phyloP scores from a whole-genome alignment of 176 grass and related monocot genomes.

The Chloris gayana region DNA sequence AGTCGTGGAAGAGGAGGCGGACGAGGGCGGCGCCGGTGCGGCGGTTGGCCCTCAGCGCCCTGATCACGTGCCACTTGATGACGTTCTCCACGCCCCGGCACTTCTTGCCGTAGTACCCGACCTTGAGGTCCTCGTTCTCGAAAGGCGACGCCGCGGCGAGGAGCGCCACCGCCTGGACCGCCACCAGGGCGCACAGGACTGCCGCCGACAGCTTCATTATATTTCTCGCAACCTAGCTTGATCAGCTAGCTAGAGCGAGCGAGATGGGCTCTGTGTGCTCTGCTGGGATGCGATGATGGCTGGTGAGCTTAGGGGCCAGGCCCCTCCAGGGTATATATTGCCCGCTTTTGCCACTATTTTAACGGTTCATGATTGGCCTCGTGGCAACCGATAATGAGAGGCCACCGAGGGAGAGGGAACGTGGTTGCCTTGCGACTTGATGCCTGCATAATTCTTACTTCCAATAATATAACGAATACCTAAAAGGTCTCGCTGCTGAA shows the following conservation, averaged over 20 bases:
- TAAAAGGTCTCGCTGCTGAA: neutral
- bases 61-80: conserved; percentile 37
- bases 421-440: neutral
- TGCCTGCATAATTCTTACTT: neutral
- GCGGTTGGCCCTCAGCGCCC: conserved; percentile 46
- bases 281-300: neutral
- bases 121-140: conserved; percentile 11
- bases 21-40: conserved; percentile 53
- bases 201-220: conserved; percentile 48
- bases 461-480: neutral
- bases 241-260: neutral
- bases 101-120: conserved; percentile 52
- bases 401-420: neutral
- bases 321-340: conserved; percentile 37
- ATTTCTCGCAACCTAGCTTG: neutral
- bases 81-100: conserved; percentile 50
- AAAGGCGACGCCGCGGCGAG: conserved; percentile 12
- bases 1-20: conserved; percentile 74
- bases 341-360: neutral
- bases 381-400: neutral
- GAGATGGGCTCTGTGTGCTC: neutral
- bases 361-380: neutral
- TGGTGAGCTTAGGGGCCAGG: neutral
- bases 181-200: conserved; percentile 29
- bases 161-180: conserved; percentile 27